Base-by-base conservation (phyloP, 148 eudicot species). In the Rhododendron ovatum region DNA sequence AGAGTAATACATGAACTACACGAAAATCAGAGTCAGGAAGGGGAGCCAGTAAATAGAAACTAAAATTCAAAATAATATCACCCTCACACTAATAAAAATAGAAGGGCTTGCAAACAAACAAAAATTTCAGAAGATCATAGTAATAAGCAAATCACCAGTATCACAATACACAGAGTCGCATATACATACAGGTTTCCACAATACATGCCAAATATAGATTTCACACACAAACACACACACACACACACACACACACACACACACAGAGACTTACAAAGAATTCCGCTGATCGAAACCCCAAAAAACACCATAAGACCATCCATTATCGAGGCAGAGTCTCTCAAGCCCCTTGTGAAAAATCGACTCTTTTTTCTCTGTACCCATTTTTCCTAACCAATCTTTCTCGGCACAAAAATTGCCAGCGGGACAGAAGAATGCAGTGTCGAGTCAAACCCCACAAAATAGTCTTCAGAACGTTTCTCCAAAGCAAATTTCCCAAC, bases 291-390 rank as follows among this genome's bases (percentile, higher is more conserved):
- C 90, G 91, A 92, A 97, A 67, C 93, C 87, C 98, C 98, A 97
- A 65, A 97, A 90, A 88, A 93, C 92, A 81, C 95, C 96, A 90
- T 94, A 97, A 90, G 91, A 91, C 98, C 98, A 97, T 55, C 98
- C 98, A 90, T 91, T 75, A 76, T 84, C 87, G 69, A 84, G 78
- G 81, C 98, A 97, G 81, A 97, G 90, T 82, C 84, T 89, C 89
- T 87, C 92, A 39, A 97, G 92, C 39, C 33, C 90, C 79, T 91
- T 89, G 76, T 89, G 92, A 48, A 92, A 51, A 84, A 76, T 80
- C 28, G 91, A 88, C 67, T 89, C 93, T 63, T 81, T 84, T 65
- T 79, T 47, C 80, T 59, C 87, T 75, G 89, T 69, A 55, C 45
- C 84, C 94, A 89, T 91, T 90, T 71, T 7, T 30, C 2, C 76